A percentile compares a stretch with the other conserved stretches of the same genome.
These are phyloP conservation scores for Aureobasidium subglaciale DNA, from an alignment of 2,329 filamentous ascomycete species.

Conservation along the genomic window DNA sequence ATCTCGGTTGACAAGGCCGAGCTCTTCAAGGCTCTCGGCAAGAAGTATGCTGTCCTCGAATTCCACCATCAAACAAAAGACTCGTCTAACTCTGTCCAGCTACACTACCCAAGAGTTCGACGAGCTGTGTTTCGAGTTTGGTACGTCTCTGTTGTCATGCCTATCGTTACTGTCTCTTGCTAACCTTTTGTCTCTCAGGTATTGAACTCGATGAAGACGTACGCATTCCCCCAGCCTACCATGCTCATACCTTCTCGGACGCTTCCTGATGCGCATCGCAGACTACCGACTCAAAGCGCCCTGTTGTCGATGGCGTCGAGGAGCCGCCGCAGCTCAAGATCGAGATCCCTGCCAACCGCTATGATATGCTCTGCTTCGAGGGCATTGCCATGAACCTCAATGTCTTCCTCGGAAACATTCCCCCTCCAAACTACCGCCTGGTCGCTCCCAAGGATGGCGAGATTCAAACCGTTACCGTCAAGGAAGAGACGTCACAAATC, in stretches of 20 bases:
- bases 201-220: slow-evolving; percentile 92
- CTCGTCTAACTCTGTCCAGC: slow-evolving; percentile 46
- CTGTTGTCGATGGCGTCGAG: slow-evolving; percentile 68
- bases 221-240: neutral
- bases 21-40: slow-evolving; percentile 86
- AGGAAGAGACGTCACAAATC: slow-evolving; percentile 67
- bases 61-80: slow-evolving; percentile 19
- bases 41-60: slow-evolving; percentile 51
- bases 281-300: slow-evolving; percentile 67
- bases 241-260: neutral
- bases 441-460: slow-evolving; percentile 65
- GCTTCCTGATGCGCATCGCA: slow-evolving; percentile 3
- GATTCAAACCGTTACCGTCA: slow-evolving; percentile 73
- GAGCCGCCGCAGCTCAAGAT: slow-evolving; percentile 94
- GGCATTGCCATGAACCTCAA: slow-evolving; percentile 93
- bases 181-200: neutral
- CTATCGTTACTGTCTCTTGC: neutral
- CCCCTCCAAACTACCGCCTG: slow-evolving; percentile 73
- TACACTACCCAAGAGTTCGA: slow-evolving; percentile 82
- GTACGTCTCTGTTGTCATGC: slow-evolving; percentile 37
- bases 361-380: slow-evolving; percentile 95
- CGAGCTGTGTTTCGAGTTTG: slow-evolving; percentile 96
- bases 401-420: slow-evolving; percentile 74
- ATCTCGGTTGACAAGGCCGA: slow-evolving; percentile 94
- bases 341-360: slow-evolving; percentile 88